Evolutionary conservation across 192 early-diverging fungal species (phyloP).

Genomic region (Phycomyces nitens): DNA sequence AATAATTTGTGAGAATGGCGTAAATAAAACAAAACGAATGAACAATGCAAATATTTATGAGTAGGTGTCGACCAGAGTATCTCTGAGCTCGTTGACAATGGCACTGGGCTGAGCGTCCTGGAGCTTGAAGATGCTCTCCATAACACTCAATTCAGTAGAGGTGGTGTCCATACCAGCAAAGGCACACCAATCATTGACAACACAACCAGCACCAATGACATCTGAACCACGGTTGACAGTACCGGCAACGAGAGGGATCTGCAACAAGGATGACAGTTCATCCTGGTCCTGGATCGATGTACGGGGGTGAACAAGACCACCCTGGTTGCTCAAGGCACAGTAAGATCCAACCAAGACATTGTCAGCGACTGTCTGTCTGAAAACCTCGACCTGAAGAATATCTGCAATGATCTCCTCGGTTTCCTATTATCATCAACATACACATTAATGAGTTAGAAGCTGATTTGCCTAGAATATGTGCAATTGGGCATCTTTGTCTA

Average conservation of each 20-base stretch:
- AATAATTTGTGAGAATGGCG: no score
- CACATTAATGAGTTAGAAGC: no score
- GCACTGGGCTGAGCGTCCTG: conserved; percentile 87
- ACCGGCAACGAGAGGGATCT: conserved; percentile 96
- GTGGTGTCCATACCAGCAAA: conserved; percentile 98
- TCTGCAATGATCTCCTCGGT: conserved; percentile 99
- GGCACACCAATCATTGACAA: conserved; percentile 98
- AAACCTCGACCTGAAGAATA: conserved; percentile 96
- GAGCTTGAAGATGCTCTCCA: conserved; percentile 97
- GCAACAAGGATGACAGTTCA: conserved; percentile 93
- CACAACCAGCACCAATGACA: conserved; percentile 92
- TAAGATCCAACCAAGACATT: conserved; percentile 96
- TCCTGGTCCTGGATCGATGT: conserved; percentile 97
- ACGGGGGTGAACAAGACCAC: conserved; percentile 93
- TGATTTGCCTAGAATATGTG: no score
- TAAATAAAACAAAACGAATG: no score
- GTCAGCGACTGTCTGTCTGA: conserved; percentile 96
- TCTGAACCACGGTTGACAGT: conserved; percentile 98
- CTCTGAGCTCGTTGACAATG: conserved; percentile 91
- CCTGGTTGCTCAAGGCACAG: conserved; percentile 95
- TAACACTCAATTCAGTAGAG: conserved; percentile 91
- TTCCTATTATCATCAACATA: conserved; percentile 40
- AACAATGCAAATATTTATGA: conserved; percentile 41
- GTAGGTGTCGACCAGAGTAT: conserved; percentile 87
- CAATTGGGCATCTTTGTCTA: no score